Percentiles rank a stretch among this genome's conserved stretches.
Conservation (phyloP, 371 early-diverging fungal species). For the Mucor sp. region DNA sequence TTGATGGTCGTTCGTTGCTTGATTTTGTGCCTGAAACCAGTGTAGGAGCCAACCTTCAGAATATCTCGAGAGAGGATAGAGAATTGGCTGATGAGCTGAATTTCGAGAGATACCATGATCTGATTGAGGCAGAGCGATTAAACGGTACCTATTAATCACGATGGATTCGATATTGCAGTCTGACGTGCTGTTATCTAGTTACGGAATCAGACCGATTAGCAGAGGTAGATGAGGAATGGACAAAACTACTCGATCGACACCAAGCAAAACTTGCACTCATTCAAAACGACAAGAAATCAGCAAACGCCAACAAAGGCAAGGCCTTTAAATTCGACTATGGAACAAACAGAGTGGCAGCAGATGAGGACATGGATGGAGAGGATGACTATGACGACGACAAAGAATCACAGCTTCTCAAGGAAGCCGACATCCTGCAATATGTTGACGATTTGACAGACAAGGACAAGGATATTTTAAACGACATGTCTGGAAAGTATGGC, state of each 20-base stretch:
- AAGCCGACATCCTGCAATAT: slow-evolving; percentile 49
- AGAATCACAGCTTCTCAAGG: slow-evolving; percentile 41
- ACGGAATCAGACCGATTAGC: slow-evolving; percentile 44
- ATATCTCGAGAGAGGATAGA: slow-evolving; percentile 34
- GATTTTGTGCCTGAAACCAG: slow-evolving; percentile 50
- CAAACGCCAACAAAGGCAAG: not conserved
- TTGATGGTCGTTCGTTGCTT: slow-evolving; percentile 60
- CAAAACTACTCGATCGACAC: slow-evolving; percentile 52
- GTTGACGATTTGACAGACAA: slow-evolving; percentile 50
- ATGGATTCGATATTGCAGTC: not conserved
- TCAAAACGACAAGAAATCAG: slow-evolving; percentile 24
- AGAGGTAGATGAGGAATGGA: slow-evolving; percentile 57
- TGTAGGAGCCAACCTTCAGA: slow-evolving; percentile 3
- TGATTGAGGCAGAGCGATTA: slow-evolving; percentile 58
- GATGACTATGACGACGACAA: slow-evolving; percentile 28
- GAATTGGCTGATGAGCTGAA: slow-evolving; percentile 51
- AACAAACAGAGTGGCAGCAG: slow-evolving; percentile 16
- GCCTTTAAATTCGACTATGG: slow-evolving; percentile 49
- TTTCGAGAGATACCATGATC: slow-evolving; percentile 61
- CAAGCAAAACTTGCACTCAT: slow-evolving; percentile 51
- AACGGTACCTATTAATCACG: slow-evolving; percentile 27
- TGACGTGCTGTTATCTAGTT: slow-evolving; percentile 21
- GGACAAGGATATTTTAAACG: slow-evolving; percentile 40
- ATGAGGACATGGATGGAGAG: slow-evolving; percentile 7
- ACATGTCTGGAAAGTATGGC: slow-evolving; percentile 49